A percentile compares a stretch with the other conserved stretches of the same genome.
These are phyloP conservation scores for Dryadomyces quercivorus DNA, from an alignment of 2,329 filamentous ascomycete species.

Conservation along the genomic window DNA sequence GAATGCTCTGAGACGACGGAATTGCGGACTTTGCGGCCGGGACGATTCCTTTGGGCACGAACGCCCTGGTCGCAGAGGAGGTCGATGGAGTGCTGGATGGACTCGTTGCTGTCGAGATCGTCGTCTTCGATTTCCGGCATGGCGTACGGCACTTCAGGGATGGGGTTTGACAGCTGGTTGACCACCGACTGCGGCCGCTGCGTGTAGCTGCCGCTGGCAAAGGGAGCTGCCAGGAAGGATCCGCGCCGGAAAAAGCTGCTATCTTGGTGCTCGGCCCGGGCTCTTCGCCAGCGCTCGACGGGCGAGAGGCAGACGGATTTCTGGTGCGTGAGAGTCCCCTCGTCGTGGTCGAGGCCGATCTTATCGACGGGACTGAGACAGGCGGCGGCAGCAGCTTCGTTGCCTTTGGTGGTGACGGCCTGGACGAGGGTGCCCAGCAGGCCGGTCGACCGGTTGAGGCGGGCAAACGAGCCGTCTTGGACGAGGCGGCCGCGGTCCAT, in stretches of 20 bases:
- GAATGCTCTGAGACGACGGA: no score
- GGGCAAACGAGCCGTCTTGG: conserved; percentile 49
- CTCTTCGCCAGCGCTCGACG: neutral
- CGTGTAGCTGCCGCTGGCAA: neutral
- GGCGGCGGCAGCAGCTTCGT: neutral
- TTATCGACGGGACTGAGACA: conserved; percentile 1
- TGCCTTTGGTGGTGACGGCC: neutral
- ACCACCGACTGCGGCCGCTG: neutral
- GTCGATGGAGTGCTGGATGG: conserved; percentile 3
- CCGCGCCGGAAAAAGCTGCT: neutral
- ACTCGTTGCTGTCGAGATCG: neutral
- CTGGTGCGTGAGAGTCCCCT: neutral
- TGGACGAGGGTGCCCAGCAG: conserved; percentile 5
- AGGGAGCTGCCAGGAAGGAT: neutral
- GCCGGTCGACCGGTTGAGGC: neutral
- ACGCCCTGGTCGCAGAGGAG: conserved; percentile 5
- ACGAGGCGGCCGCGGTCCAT: conserved; percentile 58
- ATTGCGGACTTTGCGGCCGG: neutral
- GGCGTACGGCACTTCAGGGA: neutral
- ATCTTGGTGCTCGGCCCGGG: neutral
- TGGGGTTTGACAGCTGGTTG: neutral
- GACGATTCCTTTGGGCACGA: conserved; percentile 5
- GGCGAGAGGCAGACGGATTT: neutral
- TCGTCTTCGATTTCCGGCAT: neutral
- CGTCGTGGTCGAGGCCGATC: neutral